Evolutionary conservation across 192 early-diverging fungal genomes (phyloP).

Genomic region (Mortierella antarctica): DNA sequence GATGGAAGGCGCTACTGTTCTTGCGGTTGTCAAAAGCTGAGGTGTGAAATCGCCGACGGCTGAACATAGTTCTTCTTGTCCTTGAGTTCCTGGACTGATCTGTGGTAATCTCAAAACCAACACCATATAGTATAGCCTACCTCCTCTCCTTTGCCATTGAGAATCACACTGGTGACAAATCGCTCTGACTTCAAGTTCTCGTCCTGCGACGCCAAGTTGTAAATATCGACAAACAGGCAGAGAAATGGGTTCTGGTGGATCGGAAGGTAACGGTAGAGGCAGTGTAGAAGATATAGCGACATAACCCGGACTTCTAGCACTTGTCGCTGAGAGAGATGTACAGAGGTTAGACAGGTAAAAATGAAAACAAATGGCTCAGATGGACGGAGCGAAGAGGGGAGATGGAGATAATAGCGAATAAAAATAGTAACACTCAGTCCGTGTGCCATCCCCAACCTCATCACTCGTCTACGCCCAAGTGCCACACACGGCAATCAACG

Average conservation of each 20-base stretch:
- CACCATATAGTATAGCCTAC: slow-evolving; percentile 3
- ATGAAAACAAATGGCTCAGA: not conserved
- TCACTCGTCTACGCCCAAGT: no score
- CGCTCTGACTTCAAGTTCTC: slow-evolving; percentile 42
- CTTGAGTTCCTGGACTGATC: not conserved
- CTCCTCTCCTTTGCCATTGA: slow-evolving; percentile 54
- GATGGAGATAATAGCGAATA: not conserved
- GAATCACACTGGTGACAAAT: slow-evolving; percentile 50
- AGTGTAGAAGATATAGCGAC: slow-evolving; percentile 42
- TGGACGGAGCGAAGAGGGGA: not conserved
- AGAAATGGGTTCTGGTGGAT: slow-evolving; percentile 52
- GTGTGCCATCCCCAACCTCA: no score
- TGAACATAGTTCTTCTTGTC: not conserved
- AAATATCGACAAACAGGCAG: slow-evolving; percentile 51
- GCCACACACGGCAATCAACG: not conserved
- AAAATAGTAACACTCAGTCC: not conserved
- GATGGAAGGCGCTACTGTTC: not conserved
- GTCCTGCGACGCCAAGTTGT: slow-evolving; percentile 40
- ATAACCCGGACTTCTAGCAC: slow-evolving; percentile 38
- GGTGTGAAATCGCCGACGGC: no score
- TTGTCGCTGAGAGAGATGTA: slow-evolving; percentile 8
- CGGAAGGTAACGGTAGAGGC: slow-evolving; percentile 42
- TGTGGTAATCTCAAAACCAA: no score
- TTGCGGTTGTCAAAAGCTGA: not conserved
- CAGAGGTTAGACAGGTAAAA: not conserved